A percentile compares a stretch with the other conserved stretches of the same genome.
Conservation (phyloP, 2,329 filamentous ascomycete species). For the Bipolaris gigantea region DNA sequence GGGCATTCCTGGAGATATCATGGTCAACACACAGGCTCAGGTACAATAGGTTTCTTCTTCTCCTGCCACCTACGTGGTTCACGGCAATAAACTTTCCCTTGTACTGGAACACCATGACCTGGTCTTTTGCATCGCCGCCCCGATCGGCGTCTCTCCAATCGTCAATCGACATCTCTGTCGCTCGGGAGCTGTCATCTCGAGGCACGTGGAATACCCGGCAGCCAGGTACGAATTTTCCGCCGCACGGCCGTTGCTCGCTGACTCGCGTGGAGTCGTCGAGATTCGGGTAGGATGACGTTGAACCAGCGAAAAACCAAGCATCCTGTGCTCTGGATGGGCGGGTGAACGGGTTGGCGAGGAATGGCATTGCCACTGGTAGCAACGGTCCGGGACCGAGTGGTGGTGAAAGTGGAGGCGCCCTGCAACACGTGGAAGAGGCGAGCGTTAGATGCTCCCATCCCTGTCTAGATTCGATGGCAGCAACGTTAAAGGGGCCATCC, state of each 20-base stretch:
- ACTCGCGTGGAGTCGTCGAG: slow-evolving; percentile 16
- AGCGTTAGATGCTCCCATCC: background rate
- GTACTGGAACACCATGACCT: slow-evolving; percentile 68
- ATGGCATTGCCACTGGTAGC: slow-evolving; percentile 15
- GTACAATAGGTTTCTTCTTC: no score
- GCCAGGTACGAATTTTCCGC: slow-evolving; percentile 16
- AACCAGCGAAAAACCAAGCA: slow-evolving; percentile 31
- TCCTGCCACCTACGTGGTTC: slow-evolving; percentile 59
- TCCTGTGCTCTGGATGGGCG: slow-evolving; percentile 24
- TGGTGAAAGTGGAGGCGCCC: background rate
- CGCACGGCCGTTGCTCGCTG: slow-evolving; percentile 22
- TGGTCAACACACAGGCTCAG: background rate
- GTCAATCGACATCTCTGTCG: slow-evolving; percentile 24
- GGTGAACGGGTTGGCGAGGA: slow-evolving; percentile 26
- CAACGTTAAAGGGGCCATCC: background rate
- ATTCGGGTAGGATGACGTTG: slow-evolving; percentile 24
- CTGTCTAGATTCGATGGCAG: background rate
- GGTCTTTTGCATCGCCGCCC: slow-evolving; percentile 50
- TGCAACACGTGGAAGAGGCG: background rate
- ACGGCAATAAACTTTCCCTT: slow-evolving; percentile 66
- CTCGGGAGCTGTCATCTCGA: slow-evolving; percentile 22
- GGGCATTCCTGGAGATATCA: slow-evolving; percentile 54
- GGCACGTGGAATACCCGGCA: slow-evolving; percentile 34
- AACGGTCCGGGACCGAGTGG: background rate
- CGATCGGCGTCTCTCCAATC: slow-evolving; percentile 30